These are phyloP conservation scores for Ogataea populi-albae DNA, from an alignment of 805 yeast species.

Conservation along the genomic window DNA sequence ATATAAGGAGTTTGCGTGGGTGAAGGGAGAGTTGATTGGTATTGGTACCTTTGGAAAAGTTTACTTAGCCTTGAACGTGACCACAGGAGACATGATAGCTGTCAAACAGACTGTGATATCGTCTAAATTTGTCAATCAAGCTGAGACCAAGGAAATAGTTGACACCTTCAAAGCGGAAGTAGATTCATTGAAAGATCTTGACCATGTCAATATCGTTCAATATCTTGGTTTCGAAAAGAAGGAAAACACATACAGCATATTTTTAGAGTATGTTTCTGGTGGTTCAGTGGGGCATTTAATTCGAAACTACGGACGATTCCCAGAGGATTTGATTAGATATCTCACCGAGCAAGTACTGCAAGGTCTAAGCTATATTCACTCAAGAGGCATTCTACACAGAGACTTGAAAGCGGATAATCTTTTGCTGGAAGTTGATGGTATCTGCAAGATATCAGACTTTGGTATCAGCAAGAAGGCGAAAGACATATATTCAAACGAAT, in stretches of 20 bases:
- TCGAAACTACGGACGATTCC: slow-evolving; percentile 79
- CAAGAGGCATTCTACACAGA: slow-evolving; percentile 84
- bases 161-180: slow-evolving; percentile 89
- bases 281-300: slow-evolving; percentile 91
- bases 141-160: slow-evolving; percentile 56
- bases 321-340: slow-evolving; percentile 68
- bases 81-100: slow-evolving; percentile 98
- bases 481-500: slow-evolving; percentile 84
- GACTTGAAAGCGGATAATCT: slow-evolving; percentile 94
- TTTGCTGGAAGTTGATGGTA: slow-evolving; percentile 84
- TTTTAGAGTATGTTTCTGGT: slow-evolving; percentile 95
- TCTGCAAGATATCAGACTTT: slow-evolving; percentile 93
- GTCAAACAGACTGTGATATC: slow-evolving; percentile 89
- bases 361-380: slow-evolving; percentile 86
- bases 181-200: slow-evolving; percentile 88
- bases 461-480: slow-evolving; percentile 87
- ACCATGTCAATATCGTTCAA: slow-evolving; percentile 92
- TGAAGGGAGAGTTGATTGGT: slow-evolving; percentile 95
- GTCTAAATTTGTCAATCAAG: slow-evolving; percentile 36
- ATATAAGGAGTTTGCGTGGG: slow-evolving; percentile 91
- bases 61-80: slow-evolving; percentile 84
- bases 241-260: slow-evolving; percentile 74
- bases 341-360: slow-evolving; percentile 75
- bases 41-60: slow-evolving; percentile 96
- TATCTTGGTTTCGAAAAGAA: slow-evolving; percentile 88